phyloP scores from a whole-genome alignment of 1,284 basidiomycete genomes.

The Meripilus lineatus region DNA sequence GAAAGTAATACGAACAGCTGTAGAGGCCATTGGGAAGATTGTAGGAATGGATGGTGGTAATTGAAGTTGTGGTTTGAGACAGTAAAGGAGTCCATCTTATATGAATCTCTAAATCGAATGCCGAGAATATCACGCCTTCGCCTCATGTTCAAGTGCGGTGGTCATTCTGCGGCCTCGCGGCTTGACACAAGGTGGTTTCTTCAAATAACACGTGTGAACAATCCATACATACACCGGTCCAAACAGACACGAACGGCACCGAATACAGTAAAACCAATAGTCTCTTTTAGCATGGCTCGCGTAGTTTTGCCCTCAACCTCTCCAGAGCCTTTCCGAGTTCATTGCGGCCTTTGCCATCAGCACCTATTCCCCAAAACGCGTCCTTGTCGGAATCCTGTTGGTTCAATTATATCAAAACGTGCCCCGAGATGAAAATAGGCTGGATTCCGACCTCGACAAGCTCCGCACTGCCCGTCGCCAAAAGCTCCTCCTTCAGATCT shows the following conservation, averaged over 20 bases:
- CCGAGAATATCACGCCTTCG: no score
- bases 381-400: constrained; percentile 61
- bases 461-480: constrained; percentile 55
- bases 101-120: background rate
- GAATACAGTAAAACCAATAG: no score
- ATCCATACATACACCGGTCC: no score
- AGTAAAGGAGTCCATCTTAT: background rate
- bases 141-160: no score
- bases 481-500: constrained; percentile 46
- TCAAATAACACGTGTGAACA: no score
- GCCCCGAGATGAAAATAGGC: background rate
- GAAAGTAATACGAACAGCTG: background rate
- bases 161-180: no score
- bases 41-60: background rate
- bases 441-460: constrained; percentile 48
- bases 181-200: no score
- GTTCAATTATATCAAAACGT: background rate
- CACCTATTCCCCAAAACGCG: constrained; percentile 29
- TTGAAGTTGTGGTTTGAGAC: constrained; percentile 2
- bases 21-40: background rate
- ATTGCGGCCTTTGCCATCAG: constrained; percentile 18
- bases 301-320: constrained; percentile 12
- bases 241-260: no score
- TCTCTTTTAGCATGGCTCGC: no score
- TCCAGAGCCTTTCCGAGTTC: constrained; percentile 21